Conservation (phyloP, 352 stramenopile genomes). For the Pythium phragmitis region DNA sequence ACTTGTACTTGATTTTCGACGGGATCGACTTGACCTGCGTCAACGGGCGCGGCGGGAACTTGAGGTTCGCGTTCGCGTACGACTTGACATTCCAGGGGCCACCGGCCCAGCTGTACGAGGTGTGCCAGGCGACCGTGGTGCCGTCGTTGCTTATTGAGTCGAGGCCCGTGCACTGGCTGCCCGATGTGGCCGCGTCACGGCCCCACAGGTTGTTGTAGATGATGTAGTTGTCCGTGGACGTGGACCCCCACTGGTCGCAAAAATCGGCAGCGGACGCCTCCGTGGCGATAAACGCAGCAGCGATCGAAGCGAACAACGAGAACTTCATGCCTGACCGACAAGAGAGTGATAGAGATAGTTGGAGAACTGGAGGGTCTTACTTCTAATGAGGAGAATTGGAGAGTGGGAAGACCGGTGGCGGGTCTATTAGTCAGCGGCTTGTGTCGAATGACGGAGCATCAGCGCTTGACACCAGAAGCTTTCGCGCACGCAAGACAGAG, state of each 20-base stretch:
- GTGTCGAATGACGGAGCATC: background rate
- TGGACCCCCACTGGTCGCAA: conserved; percentile 38
- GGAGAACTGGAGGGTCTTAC: background rate
- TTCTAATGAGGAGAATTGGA: conserved; percentile 3
- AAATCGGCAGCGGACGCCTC: conserved; percentile 21
- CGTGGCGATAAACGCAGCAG: conserved; percentile 7
- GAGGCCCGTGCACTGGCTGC: conserved; percentile 41
- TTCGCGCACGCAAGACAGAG: too few species aligned
- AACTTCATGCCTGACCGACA: conserved; percentile 27
- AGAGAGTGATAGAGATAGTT: background rate
- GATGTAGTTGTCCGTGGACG: conserved; percentile 36
- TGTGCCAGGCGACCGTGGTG: conserved; percentile 20
- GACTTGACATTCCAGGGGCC: conserved; percentile 40
- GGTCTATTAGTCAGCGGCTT: background rate
- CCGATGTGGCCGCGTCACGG: conserved; percentile 28
- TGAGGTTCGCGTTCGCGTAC: conserved; percentile 43
- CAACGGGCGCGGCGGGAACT: conserved; percentile 33
- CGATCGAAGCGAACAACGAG: conserved; percentile 3
- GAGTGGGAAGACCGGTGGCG: conserved; percentile 4
- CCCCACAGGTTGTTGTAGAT: conserved; percentile 55
- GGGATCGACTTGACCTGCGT: conserved; percentile 36
- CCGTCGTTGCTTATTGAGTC: conserved; percentile 26
- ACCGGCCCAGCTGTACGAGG: conserved; percentile 35
- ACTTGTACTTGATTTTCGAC: conserved; percentile 37
- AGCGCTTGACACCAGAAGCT: too few species aligned